A percentile compares a stretch with the other conserved stretches of the same genome.
Conservation (phyloP, 2,329 filamentous ascomycete species). For the Colletotrichum trifolii region DNA sequence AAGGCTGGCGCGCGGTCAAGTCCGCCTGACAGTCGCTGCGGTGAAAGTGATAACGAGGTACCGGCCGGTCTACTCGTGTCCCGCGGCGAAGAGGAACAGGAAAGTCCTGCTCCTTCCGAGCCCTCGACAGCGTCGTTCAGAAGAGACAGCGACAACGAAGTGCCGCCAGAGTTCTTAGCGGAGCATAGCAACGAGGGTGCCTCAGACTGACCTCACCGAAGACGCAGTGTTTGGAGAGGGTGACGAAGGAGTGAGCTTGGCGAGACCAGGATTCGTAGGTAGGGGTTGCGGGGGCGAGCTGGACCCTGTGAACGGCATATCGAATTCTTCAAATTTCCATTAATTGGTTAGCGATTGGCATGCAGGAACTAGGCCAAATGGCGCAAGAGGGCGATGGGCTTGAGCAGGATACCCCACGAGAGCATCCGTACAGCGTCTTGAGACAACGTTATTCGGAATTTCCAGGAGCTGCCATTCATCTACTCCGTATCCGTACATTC, state of each 20-base stretch:
- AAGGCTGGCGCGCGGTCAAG: not conserved
- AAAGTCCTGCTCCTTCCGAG: slow-evolving; percentile 37
- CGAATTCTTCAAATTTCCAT: not conserved
- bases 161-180: slow-evolving; percentile 63
- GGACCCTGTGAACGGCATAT: not conserved
- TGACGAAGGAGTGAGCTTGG: not conserved
- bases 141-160: slow-evolving; percentile 58
- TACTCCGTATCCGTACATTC: not conserved
- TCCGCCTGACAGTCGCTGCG: slow-evolving; percentile 23
- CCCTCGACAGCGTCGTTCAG: slow-evolving; percentile 29
- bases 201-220: slow-evolving; percentile 16
- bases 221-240: not conserved
- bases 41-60: slow-evolving; percentile 55
- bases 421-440: not conserved
- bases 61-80: slow-evolving; percentile 54
- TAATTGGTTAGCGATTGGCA: not conserved
- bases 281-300: slow-evolving; percentile 4
- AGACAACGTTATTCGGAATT: slow-evolving; percentile 19
- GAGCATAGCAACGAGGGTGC: slow-evolving; percentile 48
- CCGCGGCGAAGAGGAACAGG: slow-evolving; percentile 44
- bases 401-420: slow-evolving; percentile 31
- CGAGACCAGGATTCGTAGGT: not conserved
- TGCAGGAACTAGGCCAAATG: not conserved
- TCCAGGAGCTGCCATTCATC: slow-evolving; percentile 6
- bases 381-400: not conserved